Base-by-base conservation (phyloP, 441 rosid genomes). In the Gossypium trilobum region DNA sequence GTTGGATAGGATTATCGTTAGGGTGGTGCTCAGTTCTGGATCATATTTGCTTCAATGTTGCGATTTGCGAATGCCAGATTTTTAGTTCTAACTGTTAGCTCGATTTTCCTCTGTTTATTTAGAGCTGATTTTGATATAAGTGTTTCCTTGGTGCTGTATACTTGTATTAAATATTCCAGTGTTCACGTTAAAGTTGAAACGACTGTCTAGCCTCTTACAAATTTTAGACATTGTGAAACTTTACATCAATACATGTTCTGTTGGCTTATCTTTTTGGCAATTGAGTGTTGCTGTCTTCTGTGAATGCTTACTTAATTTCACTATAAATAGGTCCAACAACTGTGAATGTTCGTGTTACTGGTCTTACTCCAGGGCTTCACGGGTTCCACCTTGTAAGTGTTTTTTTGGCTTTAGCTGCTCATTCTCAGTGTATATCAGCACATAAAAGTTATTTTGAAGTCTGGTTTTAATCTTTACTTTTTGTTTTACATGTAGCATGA, bases 331-430 rank as follows among this genome's bases (percentile, higher is more conserved):
- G 96, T 75, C 88, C 93, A 17, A 93, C 97, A 2, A 85, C 88
- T 16, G 98, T 90, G 74, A 91, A 82, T 78, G 95, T 88, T 83
- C 88, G 90, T 17, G 68, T 93, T 58, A 83, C 90, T 4, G 98
- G 97, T 20, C 97, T 93, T 61, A 74, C 95, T 73, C 96, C 95
- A 48, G 97, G 97, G 61, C 92, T 44, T 77, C 98, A 90, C 75
- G 98, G 97, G 10, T 91, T 93, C 81, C 98, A 91, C 78, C 83
- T 93, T 3, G 97, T 91, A 73, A 85, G 88, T 70, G 36, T 20
- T 58, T 63, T 63, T 27, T 54, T 68, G 46, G 70, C 71, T 64
- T 68, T 54, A 46, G 73, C 62, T 58, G 31, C 52, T 74, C 71
- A 3, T 68, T 23, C 14, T 74, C 61, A 33, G 5, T 39, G 54